Evolutionary conservation across 768 basidiomycete genomes (phyloP), one percentile per base, ranked within the genome.

Genomic region (Tylopilus sp.): DNA sequence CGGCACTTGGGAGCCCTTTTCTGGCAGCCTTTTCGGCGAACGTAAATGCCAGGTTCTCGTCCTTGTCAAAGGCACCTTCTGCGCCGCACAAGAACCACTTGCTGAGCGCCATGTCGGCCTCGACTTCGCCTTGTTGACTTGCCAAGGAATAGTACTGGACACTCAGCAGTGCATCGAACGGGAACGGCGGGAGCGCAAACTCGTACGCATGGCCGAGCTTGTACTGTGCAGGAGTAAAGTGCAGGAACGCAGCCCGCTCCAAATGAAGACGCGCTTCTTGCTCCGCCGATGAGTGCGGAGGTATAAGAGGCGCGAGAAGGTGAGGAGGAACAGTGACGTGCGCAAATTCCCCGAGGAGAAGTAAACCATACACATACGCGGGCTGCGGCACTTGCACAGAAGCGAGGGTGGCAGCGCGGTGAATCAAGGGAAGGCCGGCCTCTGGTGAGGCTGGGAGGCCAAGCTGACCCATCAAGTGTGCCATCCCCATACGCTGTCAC

Each of bases 61-160:
- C 91, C 70, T 93, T 92, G 34, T 90, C 89, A 60, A 97, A 94
- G 14, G 76, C 72, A 9, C 81, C 81, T 31, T 79, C 77, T 0
- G 86, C 84, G 4, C 95, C 95, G 65, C 93, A 95, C 45, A 98
- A 73, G 76, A 97, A 98, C 95, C 96, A 98, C 71, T 97, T 98
- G 69, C 84, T 86, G 48, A 98, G 78, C 3, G 93, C 95, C 93
- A 98, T 95, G 66, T 98, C 93, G 0, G 96, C 96, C 67, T 98
- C 94, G 22, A 81, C 77, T 69, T 97, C 92, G 30, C 91, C 90
- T 54, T 87, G 83, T 70, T 95, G 87, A 52, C 84, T 86, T 0
- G 90, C 92, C 13, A 89, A 74, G 9, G 76, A 78, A 70, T 98
- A 98, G 66, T 92, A 98, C 66, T 95, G 91, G 21, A 98, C 93